A percentile compares a stretch with the other conserved stretches of the same genome.
Evolutionary conservation across 345 rosid species (phyloP).

Genomic region (Atalantia buxifolia): DNA sequence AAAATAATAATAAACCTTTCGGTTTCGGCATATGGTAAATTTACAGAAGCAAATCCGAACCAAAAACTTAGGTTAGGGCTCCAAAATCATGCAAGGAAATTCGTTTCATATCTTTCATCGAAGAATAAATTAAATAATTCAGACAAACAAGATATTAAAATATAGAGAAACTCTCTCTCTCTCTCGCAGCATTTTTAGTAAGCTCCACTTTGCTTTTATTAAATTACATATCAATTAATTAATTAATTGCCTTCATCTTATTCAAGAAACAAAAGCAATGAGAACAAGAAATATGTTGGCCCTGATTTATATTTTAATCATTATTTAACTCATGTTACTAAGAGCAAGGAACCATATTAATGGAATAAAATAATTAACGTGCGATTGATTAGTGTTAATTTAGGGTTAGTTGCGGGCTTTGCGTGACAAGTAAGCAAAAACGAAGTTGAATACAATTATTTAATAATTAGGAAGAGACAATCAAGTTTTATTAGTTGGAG

Average conservation of each 20-base stretch:
- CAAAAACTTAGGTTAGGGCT: slow-evolving; percentile 8
- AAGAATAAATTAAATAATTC: background rate
- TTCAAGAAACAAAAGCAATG: slow-evolving; percentile 34
- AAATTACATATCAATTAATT: background rate
- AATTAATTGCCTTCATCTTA: slow-evolving; percentile 13
- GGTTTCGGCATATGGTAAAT: background rate
- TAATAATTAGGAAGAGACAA: background rate
- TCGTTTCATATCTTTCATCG: slow-evolving; percentile 16
- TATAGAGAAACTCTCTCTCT: background rate
- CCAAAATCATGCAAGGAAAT: background rate
- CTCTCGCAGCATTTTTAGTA: slow-evolving; percentile 14
- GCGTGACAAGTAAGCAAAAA: background rate
- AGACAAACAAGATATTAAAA: background rate
- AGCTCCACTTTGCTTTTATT: slow-evolving; percentile 17
- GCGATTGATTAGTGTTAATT: background rate
- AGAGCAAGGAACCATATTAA: slow-evolving; percentile 9
- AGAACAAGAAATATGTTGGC: slow-evolving; percentile 21
- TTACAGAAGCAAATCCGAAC: background rate
- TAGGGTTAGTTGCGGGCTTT: slow-evolving; percentile 1
- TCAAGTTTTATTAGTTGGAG: background rate
- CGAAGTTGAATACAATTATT: background rate
- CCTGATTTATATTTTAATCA: background rate
- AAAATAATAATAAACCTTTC: background rate
- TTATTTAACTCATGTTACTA: background rate
- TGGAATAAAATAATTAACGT: background rate